These are phyloP conservation scores for Neurospora sp. DNA, from an alignment of 495 filamentous ascomycete species.

Conservation along the genomic window DNA sequence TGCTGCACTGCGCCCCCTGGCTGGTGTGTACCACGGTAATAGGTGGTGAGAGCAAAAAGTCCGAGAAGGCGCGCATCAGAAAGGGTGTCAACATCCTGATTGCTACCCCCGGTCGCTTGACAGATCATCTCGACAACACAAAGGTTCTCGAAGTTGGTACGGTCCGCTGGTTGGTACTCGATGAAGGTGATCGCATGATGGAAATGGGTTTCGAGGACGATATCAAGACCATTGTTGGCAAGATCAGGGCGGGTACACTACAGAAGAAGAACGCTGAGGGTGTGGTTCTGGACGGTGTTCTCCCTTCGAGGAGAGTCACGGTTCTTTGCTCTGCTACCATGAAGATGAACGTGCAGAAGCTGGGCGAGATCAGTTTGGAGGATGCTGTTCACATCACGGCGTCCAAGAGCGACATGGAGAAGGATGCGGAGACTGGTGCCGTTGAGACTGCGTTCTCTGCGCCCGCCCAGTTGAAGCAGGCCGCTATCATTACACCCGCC, in stretches of 20 bases:
- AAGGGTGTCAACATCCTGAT: slow-evolving; percentile 94
- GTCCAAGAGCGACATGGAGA: slow-evolving; percentile 40
- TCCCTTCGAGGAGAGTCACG: slow-evolving; percentile 72
- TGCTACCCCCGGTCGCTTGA: slow-evolving; percentile 82
- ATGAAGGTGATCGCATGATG: slow-evolving; percentile 94
- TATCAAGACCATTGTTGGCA: slow-evolving; percentile 64
- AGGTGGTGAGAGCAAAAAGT: slow-evolving; percentile 95
- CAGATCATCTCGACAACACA: slow-evolving; percentile 87
- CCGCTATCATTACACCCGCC: slow-evolving; percentile 73
- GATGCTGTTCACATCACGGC: slow-evolving; percentile 82
- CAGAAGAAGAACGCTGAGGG: slow-evolving; percentile 30
- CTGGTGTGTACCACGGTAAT: slow-evolving; percentile 86
- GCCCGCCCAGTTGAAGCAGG: slow-evolving; percentile 85
- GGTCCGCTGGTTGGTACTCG: slow-evolving; percentile 85
- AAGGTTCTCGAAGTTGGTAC: slow-evolving; percentile 78
- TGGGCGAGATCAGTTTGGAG: slow-evolving; percentile 90
- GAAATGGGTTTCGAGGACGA: slow-evolving; percentile 95
- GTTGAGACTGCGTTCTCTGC: slow-evolving; percentile 63
- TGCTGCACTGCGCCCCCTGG: slow-evolving; percentile 77
- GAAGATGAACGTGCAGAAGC: slow-evolving; percentile 87
- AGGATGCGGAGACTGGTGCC: slow-evolving; percentile 30
- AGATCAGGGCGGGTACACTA: slow-evolving; percentile 48
- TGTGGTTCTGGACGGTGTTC: slow-evolving; percentile 33
- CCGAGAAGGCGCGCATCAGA: slow-evolving; percentile 82
- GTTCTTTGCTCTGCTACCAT: slow-evolving; percentile 94